phyloP scores from a whole-genome alignment of 495 filamentous ascomycete genomes.

The Trichoderma gamsii region DNA sequence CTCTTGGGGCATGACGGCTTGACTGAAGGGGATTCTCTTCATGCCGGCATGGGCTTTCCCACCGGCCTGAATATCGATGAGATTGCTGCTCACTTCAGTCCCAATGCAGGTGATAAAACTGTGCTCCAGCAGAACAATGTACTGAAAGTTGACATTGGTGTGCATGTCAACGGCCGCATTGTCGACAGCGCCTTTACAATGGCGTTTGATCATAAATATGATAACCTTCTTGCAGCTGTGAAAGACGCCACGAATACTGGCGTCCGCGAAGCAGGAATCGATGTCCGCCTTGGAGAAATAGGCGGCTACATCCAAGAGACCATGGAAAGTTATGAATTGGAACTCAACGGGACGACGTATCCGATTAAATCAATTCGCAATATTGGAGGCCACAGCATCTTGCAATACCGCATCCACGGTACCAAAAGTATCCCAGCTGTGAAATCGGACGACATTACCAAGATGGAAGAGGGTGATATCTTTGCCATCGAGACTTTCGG shows the following conservation, averaged over 20 bases:
- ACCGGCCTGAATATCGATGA: constrained; percentile 81
- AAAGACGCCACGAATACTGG: constrained; percentile 85
- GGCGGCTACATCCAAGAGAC: constrained; percentile 72
- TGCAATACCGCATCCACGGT: constrained; percentile 80
- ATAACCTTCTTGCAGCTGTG: constrained; percentile 76
- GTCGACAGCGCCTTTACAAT: constrained; percentile 91
- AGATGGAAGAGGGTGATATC: constrained; percentile 90
- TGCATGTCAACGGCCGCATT: constrained; percentile 83
- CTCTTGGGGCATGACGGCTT: constrained; percentile 72
- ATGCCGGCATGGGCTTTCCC: constrained; percentile 83
- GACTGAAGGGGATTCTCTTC: constrained; percentile 68
- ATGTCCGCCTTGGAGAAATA: constrained; percentile 70
- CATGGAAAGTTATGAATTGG: constrained; percentile 85
- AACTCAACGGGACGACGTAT: constrained; percentile 66
- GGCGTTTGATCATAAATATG: constrained; percentile 78
- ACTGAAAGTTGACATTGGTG: constrained; percentile 88
- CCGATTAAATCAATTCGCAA: constrained; percentile 82
- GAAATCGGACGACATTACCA: constrained; percentile 68
- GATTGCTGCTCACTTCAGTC: constrained; percentile 81
- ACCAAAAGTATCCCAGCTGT: constrained; percentile 83
- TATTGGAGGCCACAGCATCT: constrained; percentile 82
- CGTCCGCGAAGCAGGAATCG: constrained; percentile 75
- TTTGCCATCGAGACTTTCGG: constrained; percentile 94
- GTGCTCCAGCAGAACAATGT: constrained; percentile 75
- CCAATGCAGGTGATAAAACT: constrained; percentile 81